Conservation (phyloP, 129 eudicot species). For the Tanacetum coccineum region DNA sequence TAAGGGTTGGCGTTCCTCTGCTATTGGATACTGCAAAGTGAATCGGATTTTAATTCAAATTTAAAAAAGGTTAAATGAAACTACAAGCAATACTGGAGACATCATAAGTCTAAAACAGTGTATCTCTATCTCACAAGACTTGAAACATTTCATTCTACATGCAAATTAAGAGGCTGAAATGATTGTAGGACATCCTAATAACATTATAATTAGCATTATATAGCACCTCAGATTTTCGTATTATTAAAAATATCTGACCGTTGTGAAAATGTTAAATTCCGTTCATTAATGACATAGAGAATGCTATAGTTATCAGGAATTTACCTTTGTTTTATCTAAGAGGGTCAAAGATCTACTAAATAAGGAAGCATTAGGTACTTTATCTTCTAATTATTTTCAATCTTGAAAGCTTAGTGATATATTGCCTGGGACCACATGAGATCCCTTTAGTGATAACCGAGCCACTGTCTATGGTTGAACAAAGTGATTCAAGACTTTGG, state of each 20-base stretch:
- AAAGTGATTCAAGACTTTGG: no score
- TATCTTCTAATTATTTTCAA: no score
- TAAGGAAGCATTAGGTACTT: neutral
- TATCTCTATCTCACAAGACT: neutral
- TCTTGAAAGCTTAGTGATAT: neutral
- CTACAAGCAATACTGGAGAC: neutral
- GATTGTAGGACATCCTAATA: neutral
- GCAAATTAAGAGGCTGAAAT: neutral
- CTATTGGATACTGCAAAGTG: slow-evolving; percentile 67
- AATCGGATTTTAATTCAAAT: neutral
- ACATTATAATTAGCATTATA: neutral
- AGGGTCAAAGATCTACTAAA: neutral
- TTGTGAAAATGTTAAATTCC: neutral
- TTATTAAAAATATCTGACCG: neutral
- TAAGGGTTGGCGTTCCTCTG: slow-evolving; percentile 73
- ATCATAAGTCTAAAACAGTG: slow-evolving; percentile 2
- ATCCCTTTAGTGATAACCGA: neutral
- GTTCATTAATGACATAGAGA: neutral
- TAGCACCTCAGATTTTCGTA: neutral
- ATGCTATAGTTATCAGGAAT: neutral
- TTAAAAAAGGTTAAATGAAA: neutral
- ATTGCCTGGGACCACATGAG: neutral
- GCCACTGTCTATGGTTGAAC: no score
- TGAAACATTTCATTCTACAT: neutral
- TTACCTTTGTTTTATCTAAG: neutral